A percentile compares a stretch with the other conserved stretches of the same genome.
Evolutionary conservation across 1,139 yeast genomes (phyloP).

Genomic region (Barnettozyma hawaiiensis): DNA sequence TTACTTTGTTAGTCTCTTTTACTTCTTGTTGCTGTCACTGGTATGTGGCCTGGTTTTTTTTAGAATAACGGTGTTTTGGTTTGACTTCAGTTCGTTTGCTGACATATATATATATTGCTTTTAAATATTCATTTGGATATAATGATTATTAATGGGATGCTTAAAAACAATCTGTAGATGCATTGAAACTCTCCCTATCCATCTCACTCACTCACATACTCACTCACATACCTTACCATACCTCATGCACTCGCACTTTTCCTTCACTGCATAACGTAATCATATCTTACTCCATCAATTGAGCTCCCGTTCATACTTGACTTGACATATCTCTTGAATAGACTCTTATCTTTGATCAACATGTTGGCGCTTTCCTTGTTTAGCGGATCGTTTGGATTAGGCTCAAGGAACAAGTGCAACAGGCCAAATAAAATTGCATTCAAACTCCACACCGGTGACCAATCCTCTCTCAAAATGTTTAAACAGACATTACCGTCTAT

Average conservation of each 20-base stretch:
- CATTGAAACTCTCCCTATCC: not conserved
- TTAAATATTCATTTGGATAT: not conserved
- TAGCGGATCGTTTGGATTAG: slow-evolving; percentile 88
- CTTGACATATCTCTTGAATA: slow-evolving; percentile 55
- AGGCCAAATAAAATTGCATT: slow-evolving; percentile 82
- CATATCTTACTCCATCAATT: slow-evolving; percentile 57
- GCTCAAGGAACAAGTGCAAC: slow-evolving; percentile 80
- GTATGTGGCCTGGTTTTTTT: not conserved
- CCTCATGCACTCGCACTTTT: too few relatives aligned
- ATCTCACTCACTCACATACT: too few relatives aligned
- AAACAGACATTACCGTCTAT: slow-evolving; percentile 85
- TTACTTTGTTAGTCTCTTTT: not conserved
- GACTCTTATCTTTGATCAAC: slow-evolving; percentile 50
- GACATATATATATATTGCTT: too few relatives aligned
- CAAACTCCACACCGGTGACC: slow-evolving; percentile 90
- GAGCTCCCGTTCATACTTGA: slow-evolving; percentile 68
- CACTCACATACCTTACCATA: too few relatives aligned
- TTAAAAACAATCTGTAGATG: not conserved
- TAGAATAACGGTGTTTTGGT: not conserved
- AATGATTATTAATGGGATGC: not conserved
- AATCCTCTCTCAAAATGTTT: slow-evolving; percentile 86
- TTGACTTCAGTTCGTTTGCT: not conserved
- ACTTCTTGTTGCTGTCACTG: not conserved
- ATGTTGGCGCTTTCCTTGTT: slow-evolving; percentile 85
- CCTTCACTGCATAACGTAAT: slow-evolving; percentile 40